Percentiles rank a stretch among this genome's conserved stretches.
These are phyloP conservation scores for Thalassiosira mediterranea DNA, from an alignment of 352 stramenopile species.

Conservation along the genomic window DNA sequence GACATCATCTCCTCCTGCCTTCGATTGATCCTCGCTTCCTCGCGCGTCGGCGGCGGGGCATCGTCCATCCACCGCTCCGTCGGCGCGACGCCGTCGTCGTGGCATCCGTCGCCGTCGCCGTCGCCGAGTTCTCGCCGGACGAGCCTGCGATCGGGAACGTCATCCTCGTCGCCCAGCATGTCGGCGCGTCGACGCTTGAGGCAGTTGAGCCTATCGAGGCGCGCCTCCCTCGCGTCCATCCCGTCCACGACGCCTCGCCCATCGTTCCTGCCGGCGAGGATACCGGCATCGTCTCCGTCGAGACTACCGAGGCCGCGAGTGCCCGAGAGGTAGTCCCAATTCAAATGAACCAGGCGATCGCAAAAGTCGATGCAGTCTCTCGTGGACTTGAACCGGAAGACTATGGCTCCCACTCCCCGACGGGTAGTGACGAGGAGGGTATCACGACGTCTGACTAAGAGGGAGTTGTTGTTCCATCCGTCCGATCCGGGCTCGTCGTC, in stretches of 20 bases:
- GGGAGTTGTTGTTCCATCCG: conserved; percentile 57
- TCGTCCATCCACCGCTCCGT: background rate
- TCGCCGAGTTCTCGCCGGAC: too few relatives aligned
- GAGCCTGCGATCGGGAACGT: too few relatives aligned
- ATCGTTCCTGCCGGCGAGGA: background rate
- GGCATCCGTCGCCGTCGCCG: too few relatives aligned
- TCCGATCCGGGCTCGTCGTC: conserved; percentile 28
- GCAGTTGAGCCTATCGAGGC: conserved; percentile 11
- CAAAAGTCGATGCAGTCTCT: conserved; percentile 49
- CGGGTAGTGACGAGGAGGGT: conserved; percentile 47
- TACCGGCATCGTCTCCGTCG: conserved; percentile 6
- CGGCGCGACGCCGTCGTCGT: background rate
- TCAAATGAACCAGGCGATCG: conserved; percentile 46
- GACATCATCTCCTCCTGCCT: conserved; percentile 32
- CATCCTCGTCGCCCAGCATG: conserved; percentile 19
- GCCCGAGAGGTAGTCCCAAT: conserved; percentile 30
- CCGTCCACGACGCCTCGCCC: conserved; percentile 1
- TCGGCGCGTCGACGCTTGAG: conserved; percentile 23
- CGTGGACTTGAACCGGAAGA: conserved; percentile 49
- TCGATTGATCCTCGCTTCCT: conserved; percentile 11
- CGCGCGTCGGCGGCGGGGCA: background rate
- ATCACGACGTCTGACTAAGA: conserved; percentile 45
- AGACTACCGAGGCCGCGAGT: background rate
- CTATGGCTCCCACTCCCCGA: conserved; percentile 39
- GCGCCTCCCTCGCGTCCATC: conserved; percentile 27